These are phyloP conservation scores for Trametes cinnabarina DNA, from an alignment of 768 basidiomycete species.

Conservation along the genomic window DNA sequence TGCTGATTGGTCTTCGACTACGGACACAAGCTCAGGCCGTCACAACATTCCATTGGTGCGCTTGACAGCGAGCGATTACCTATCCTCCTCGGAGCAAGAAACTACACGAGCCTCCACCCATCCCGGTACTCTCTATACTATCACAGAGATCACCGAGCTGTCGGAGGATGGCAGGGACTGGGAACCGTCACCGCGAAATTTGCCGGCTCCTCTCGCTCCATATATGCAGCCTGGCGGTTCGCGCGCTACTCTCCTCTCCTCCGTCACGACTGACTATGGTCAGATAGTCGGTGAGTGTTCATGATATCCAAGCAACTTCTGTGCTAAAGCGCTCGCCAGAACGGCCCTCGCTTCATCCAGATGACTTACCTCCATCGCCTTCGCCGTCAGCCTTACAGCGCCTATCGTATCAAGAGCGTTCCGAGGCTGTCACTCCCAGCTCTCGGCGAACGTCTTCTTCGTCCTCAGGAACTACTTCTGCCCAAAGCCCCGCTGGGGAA, in stretches of 20 bases:
- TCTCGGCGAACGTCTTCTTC: constrained; percentile 38
- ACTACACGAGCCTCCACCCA: constrained; percentile 9
- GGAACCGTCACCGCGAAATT: constrained; percentile 4
- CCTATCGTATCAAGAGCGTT: constrained; percentile 55
- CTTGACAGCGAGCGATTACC: constrained; percentile 17
- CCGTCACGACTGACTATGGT: constrained; percentile 55
- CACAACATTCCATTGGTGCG: constrained; percentile 25
- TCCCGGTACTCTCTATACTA: constrained; percentile 50
- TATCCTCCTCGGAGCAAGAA: constrained; percentile 18
- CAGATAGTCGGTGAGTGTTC: constrained; percentile 47
- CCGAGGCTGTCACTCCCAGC: constrained; percentile 54
- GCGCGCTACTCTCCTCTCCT: constrained; percentile 42
- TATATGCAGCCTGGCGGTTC: constrained; percentile 3
- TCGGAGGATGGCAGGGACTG: constrained; percentile 37
- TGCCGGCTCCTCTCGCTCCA: not conserved
- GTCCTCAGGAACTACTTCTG: constrained; percentile 24
- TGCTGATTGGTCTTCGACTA: constrained; percentile 7
- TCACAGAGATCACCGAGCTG: constrained; percentile 64
- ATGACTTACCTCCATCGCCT: constrained; percentile 62
- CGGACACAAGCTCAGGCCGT: constrained; percentile 15
- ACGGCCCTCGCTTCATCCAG: constrained; percentile 43
- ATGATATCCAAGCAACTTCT: not conserved
- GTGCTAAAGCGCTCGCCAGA: constrained; percentile 10
- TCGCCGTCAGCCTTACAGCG: constrained; percentile 63
- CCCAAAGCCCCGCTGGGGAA: constrained; percentile 40